These are phyloP conservation scores for Spizellomyces sp. DNA, from an alignment of 192 early-diverging fungal species.

Conservation along the genomic window DNA sequence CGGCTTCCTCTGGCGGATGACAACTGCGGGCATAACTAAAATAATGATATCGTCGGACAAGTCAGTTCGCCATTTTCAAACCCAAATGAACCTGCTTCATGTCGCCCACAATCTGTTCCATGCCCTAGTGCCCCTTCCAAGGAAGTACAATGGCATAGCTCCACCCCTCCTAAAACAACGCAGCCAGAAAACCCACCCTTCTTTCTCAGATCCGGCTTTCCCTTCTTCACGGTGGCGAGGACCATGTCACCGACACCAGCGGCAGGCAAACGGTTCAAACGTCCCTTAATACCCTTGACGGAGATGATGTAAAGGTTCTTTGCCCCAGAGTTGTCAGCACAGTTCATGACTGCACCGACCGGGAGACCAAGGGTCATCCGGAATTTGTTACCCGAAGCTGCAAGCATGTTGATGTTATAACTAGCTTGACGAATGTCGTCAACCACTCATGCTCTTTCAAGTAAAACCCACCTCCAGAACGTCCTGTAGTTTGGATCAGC, in stretches of 20 bases:
- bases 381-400: slow-evolving; percentile 89
- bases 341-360: slow-evolving; percentile 98
- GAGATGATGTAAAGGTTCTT: slow-evolving; percentile 99
- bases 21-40: slow-evolving; percentile 95
- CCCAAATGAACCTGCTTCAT: background rate
- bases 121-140: background rate
- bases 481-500: slow-evolving; percentile 10
- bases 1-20: slow-evolving; percentile 98
- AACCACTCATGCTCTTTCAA: background rate
- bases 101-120: background rate
- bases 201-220: slow-evolving; percentile 99
- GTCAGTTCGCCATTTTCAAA: background rate
- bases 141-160: background rate
- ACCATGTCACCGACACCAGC: slow-evolving; percentile 99
- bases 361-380: slow-evolving; percentile 99
- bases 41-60: background rate
- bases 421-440: background rate
- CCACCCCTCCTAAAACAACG: background rate
- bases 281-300: slow-evolving; percentile 93
- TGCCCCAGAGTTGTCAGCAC: slow-evolving; percentile 99
- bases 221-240: slow-evolving; percentile 99
- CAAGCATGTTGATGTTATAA: slow-evolving; percentile 7
- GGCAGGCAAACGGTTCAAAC: slow-evolving; percentile 96
- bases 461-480: slow-evolving; percentile 25
- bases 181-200: slow-evolving; percentile 72